These are phyloP conservation scores for barrel medic (Medicago truncatula) DNA, from an alignment of 306 rosid species.

Conservation along the genomic window DNA sequence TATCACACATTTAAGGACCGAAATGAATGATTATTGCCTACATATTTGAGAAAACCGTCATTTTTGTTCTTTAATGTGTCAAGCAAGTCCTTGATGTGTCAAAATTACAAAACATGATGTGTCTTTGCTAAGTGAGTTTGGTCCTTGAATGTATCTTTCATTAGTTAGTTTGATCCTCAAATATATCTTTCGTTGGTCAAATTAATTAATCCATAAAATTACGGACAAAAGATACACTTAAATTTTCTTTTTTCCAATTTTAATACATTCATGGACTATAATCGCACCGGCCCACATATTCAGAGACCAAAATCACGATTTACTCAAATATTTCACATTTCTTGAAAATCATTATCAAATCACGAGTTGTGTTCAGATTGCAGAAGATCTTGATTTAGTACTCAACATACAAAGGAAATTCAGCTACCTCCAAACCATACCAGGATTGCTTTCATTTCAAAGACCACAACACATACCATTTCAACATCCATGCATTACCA, in stretches of 20 bases:
- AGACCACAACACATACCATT: constrained; percentile 69
- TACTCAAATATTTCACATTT: background rate
- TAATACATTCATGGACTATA: too few relatives aligned
- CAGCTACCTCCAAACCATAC: constrained; percentile 81
- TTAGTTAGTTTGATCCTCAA: background rate
- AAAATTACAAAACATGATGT: too few relatives aligned
- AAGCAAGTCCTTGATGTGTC: background rate
- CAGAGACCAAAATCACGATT: background rate
- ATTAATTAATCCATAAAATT: too few relatives aligned
- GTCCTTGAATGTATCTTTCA: too few relatives aligned
- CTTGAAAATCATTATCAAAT: background rate
- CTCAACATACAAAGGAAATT: constrained; percentile 77
- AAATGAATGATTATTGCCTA: too few relatives aligned
- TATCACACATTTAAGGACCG: background rate
- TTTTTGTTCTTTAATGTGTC: too few relatives aligned
- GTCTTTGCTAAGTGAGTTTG: too few relatives aligned
- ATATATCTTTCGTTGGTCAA: background rate
- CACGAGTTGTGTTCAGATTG: constrained; percentile 54
- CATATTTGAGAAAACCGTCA: background rate
- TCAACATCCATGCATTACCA: constrained; percentile 65
- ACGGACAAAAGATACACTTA: too few relatives aligned
- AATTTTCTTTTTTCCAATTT: background rate
- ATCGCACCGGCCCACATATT: background rate
- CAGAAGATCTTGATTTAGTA: constrained; percentile 76
- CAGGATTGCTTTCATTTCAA: constrained; percentile 74